Evolutionary conservation across 306 rosid genomes (phyloP).

Genomic region (Gastrolobium villosum): DNA sequence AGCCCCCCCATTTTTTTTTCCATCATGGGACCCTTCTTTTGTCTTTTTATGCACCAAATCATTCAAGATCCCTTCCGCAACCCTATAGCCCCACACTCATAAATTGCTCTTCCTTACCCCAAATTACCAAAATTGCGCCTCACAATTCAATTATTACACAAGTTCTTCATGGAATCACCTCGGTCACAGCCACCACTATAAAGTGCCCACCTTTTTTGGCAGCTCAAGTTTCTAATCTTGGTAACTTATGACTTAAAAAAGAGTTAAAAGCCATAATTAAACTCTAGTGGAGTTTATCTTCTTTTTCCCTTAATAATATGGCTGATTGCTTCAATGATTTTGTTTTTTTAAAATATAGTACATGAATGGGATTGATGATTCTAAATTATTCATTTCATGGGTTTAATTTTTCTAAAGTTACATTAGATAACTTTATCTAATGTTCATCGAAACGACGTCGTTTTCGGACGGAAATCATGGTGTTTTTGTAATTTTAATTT

Average conservation of each 20-base stretch:
- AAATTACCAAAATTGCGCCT: slow-evolving; percentile 47
- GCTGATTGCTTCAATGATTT: slow-evolving; percentile 25
- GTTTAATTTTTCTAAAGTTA: no score
- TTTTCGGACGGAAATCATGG: no score
- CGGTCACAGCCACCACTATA: slow-evolving; percentile 50
- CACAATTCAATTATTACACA: not conserved
- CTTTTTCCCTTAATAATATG: slow-evolving; percentile 41
- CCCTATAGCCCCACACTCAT: slow-evolving; percentile 68
- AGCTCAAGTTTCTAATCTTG: slow-evolving; percentile 40
- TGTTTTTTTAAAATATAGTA: slow-evolving; percentile 25
- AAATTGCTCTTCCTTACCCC: slow-evolving; percentile 29
- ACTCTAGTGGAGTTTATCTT: slow-evolving; percentile 21
- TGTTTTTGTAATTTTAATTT: no score
- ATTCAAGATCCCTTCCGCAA: slow-evolving; percentile 59
- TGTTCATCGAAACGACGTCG: no score
- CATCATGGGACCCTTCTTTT: slow-evolving; percentile 58
- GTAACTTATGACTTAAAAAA: slow-evolving; percentile 30
- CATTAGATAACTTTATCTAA: no score
- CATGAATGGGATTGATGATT: slow-evolving; percentile 30
- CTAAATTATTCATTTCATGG: slow-evolving; percentile 22
- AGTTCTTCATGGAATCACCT: slow-evolving; percentile 34
- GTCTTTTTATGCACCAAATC: slow-evolving; percentile 63
- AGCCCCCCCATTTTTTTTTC: slow-evolving; percentile 7
- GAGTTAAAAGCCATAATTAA: slow-evolving; percentile 42
- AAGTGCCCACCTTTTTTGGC: slow-evolving; percentile 57